Base-by-base conservation (phyloP, 2,329 filamentous ascomycete genomes). In the Lecanosticta acicola region DNA sequence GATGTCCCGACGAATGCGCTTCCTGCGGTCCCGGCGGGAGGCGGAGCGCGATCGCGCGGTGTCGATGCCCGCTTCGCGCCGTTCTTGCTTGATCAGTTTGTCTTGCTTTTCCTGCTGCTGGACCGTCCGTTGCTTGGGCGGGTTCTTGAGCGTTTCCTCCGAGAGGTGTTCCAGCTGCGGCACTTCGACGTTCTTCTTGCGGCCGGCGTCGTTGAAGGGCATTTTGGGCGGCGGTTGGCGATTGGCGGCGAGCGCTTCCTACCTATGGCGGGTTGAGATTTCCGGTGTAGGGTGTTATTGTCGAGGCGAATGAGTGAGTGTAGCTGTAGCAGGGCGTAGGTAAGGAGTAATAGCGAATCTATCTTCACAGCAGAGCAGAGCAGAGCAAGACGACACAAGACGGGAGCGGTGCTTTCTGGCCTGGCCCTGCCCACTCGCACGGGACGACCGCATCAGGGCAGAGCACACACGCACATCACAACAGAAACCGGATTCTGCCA, bases 81-180 rank as follows among this genome's bases (percentile, higher is more conserved):
- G 49, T 39, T 62, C 53, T 41, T 61, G 46, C 36, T 56, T 57
- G 45, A 63, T 63, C 41, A 65, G 62, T 39, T 70, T 67, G 35
- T 70, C 51, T 37, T 68, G 65, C 56, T 75, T 75, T 47, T 73
- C 52, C 53, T 75, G 70, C 59, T 71, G 68, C 58, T 66, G 62
- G 32, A 64, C 64, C 13, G 71, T 73, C 50, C 71, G 68, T 39
- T 65, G 60, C 39, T 50, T 60, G 21, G 45, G 54, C 39, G 48
- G 57, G 50, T 51, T 58, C 48, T 52, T 52, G 49, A 47, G 50
- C 16, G 51, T 58, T 49, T 47, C 50, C 33, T 54, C 51, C 2
- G 52, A 53, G 21, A 54, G 43, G 26, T 58, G 56, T 32, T 53
- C 48, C 39, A 57, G 52, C 45, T 61, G 49, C 2, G 58, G 55